Conservation (phyloP, 164 flowering plant species). For the Vitis rotundifolia region DNA sequence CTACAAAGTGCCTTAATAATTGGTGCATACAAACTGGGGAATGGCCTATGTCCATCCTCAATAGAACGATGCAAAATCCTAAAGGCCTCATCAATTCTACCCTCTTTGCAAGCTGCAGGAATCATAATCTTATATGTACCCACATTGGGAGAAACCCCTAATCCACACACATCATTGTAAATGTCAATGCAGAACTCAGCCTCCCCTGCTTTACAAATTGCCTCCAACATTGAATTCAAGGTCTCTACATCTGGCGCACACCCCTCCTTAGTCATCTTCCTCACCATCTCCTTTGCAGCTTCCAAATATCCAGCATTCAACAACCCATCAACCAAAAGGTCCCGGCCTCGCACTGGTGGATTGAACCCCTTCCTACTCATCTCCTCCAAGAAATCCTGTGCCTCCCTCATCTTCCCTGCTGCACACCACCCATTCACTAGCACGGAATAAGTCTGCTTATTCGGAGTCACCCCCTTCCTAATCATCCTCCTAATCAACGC, state of each 20-base stretch:
- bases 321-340: slow-evolving; percentile 82
- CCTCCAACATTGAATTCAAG: slow-evolving; percentile 68
- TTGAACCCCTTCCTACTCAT: slow-evolving; percentile 86
- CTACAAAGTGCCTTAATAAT: slow-evolving; percentile 71
- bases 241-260: slow-evolving; percentile 71
- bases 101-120: slow-evolving; percentile 65
- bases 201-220: slow-evolving; percentile 66
- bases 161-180: slow-evolving; percentile 46
- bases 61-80: slow-evolving; percentile 57
- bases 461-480: slow-evolving; percentile 63
- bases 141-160: slow-evolving; percentile 69
- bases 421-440: slow-evolving; percentile 94
- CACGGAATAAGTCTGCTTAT: slow-evolving; percentile 63
- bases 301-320: slow-evolving; percentile 85
- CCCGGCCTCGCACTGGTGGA: slow-evolving; percentile 91
- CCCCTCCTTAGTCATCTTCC: slow-evolving; percentile 82
- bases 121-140: slow-evolving; percentile 76
- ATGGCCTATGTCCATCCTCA: slow-evolving; percentile 82
- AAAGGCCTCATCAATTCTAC: slow-evolving; percentile 78
- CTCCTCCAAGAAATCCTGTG: slow-evolving; percentile 81
- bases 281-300: slow-evolving; percentile 76
- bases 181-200: slow-evolving; percentile 68
- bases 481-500: slow-evolving; percentile 82
- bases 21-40: slow-evolving; percentile 89
- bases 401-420: slow-evolving; percentile 82